These are phyloP conservation scores for Aechmea fasciata DNA, from an alignment of 176 grass and related monocot genomes.

Conservation along the genomic window DNA sequence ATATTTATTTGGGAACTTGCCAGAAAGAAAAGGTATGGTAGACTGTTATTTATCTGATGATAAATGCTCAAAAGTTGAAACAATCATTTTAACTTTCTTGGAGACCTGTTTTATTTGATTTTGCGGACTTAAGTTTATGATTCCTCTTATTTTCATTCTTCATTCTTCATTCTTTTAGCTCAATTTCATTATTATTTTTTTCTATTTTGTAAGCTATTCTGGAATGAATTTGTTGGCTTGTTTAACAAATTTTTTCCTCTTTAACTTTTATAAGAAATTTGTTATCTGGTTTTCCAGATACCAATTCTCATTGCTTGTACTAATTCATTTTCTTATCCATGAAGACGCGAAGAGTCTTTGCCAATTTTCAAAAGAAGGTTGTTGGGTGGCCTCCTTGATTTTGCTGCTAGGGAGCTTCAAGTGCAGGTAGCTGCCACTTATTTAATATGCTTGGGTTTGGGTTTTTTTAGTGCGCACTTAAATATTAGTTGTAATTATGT, in stretches of 20 bases:
- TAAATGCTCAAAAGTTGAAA: neutral
- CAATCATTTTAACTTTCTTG: neutral
- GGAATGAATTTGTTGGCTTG: neutral
- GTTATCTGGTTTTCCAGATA: neutral
- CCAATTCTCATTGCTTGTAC: neutral
- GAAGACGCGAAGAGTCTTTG: constrained; percentile 86
- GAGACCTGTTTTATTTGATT: no score
- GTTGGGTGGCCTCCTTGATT: constrained; percentile 76
- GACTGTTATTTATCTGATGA: no score
- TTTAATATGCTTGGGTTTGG: neutral
- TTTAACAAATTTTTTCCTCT: neutral
- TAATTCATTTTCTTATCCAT: constrained; percentile 23
- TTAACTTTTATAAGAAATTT: constrained; percentile 4
- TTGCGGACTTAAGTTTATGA: no score
- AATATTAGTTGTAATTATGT: neutral
- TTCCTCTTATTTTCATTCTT: no score
- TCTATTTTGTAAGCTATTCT: neutral
- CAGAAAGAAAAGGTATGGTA: no score
- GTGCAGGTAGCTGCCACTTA: constrained; percentile 58
- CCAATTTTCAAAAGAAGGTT: constrained; percentile 96
- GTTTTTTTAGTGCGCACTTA: neutral
- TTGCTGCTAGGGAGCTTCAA: constrained; percentile 90
- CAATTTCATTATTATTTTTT: neutral
- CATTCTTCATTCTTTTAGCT: no score
- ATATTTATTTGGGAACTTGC: neutral